A percentile compares a stretch with the other conserved stretches of the same genome.
phyloP scores from a whole-genome alignment of 345 rosid genomes.

The Erysimum cheiranthoides region DNA sequence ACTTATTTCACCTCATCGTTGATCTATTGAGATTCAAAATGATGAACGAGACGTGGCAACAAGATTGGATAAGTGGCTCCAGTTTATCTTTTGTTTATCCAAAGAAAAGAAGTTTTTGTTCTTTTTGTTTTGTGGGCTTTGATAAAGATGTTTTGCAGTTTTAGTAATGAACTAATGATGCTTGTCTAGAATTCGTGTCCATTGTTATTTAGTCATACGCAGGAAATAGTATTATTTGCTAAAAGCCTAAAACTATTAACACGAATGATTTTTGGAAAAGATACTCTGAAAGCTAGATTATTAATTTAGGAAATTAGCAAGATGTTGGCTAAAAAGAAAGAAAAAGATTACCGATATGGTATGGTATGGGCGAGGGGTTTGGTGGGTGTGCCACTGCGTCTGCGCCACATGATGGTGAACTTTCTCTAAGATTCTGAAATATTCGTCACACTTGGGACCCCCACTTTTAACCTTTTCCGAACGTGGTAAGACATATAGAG shows the following conservation, averaged over 20 bases:
- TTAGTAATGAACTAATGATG: too few species aligned
- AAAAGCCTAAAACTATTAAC: too few species aligned
- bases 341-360: background rate
- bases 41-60: constrained; percentile 8
- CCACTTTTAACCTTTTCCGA: background rate
- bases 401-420: constrained; percentile 17
- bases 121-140: background rate
- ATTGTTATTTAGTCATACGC: too few species aligned
- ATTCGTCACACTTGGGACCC: constrained; percentile 32
- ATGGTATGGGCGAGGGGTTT: background rate
- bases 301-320: too few species aligned
- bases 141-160: too few species aligned
- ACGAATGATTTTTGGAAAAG: too few species aligned
- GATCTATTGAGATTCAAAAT: too few species aligned
- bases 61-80: constrained; percentile 8
- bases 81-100: background rate
- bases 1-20: too few species aligned
- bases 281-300: too few species aligned
- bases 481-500: background rate
- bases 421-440: constrained; percentile 28
- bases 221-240: too few species aligned
- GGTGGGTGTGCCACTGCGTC: background rate
- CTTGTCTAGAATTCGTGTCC: too few species aligned
- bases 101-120: background rate
- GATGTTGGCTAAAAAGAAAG: background rate